These are phyloP conservation scores for Penicillium sp. DNA, from an alignment of 2,329 filamentous ascomycete genomes.

Conservation along the genomic window DNA sequence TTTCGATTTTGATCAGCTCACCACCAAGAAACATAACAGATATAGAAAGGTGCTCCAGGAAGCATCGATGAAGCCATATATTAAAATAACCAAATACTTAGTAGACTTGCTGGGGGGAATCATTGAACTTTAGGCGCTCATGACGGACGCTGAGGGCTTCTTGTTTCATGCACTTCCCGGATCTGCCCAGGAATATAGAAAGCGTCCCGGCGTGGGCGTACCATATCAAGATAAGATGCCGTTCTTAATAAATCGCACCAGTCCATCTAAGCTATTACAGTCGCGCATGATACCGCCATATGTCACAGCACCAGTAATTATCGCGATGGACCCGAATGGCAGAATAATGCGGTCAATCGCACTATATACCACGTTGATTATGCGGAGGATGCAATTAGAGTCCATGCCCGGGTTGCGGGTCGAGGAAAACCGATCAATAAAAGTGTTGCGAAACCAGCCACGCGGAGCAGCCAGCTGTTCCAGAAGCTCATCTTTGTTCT, in stretches of 20 bases:
- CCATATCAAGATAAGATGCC: not conserved
- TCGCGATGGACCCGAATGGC: constrained; percentile 71
- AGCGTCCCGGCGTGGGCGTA: not conserved
- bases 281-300: constrained; percentile 81
- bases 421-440: not conserved
- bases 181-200: not conserved
- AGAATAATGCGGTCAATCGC: constrained; percentile 75
- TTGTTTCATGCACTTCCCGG: not conserved
- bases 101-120: not conserved
- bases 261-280: constrained; percentile 71
- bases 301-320: constrained; percentile 72
- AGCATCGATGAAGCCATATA: too few relatives aligned
- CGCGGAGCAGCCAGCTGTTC: not conserved
- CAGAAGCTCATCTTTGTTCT: not conserved
- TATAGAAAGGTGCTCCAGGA: too few relatives aligned
- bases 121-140: not conserved
- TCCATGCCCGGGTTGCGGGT: not conserved
- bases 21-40: too few relatives aligned
- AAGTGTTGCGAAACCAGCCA: not conserved
- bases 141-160: not conserved
- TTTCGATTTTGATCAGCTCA: too few relatives aligned
- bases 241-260: constrained; percentile 62
- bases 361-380: constrained; percentile 61
- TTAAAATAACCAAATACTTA: too few relatives aligned
- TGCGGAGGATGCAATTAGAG: not conserved